Conservation (phyloP, 2,329 filamentous ascomycete genomes). For the Arthrinium phaeospermum region DNA sequence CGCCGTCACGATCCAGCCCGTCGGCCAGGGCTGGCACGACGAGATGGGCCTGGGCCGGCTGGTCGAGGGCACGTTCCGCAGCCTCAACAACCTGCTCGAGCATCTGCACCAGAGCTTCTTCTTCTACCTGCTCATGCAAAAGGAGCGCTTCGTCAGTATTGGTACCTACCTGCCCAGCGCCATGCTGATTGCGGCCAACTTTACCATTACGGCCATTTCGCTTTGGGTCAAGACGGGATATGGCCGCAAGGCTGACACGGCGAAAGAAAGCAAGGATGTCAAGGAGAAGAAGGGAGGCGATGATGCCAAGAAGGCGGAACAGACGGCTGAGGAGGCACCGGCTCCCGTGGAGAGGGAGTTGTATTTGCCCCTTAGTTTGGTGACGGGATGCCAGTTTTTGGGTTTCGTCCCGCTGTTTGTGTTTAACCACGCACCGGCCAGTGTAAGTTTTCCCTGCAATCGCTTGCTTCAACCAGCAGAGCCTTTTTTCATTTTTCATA, state of each 20-base stretch:
- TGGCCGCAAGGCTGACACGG: slow-evolving; percentile 36
- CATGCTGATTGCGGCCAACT: slow-evolving; percentile 95
- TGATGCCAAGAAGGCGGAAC: slow-evolving; percentile 17
- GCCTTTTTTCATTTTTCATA: background rate
- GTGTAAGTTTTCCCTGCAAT: slow-evolving; percentile 54
- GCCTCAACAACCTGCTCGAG: slow-evolving; percentile 94
- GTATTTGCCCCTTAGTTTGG: slow-evolving; percentile 74
- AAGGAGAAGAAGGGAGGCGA: slow-evolving; percentile 33
- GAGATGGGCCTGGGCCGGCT: slow-evolving; percentile 94
- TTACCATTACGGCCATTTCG: slow-evolving; percentile 92
- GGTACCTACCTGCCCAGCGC: slow-evolving; percentile 96
- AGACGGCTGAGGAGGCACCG: slow-evolving; percentile 22
- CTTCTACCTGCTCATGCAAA: slow-evolving; percentile 94
- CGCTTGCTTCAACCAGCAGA: background rate
- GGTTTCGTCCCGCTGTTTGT: slow-evolving; percentile 82
- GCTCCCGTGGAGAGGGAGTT: slow-evolving; percentile 65
- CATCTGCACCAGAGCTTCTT: slow-evolving; percentile 99
- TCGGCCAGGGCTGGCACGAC: slow-evolving; percentile 93
- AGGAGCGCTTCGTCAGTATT: slow-evolving; percentile 94
- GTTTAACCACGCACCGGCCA: slow-evolving; percentile 76
- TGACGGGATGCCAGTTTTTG: slow-evolving; percentile 75
- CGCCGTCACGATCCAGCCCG: slow-evolving; percentile 89
- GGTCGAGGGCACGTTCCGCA: slow-evolving; percentile 88
- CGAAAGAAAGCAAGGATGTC: slow-evolving; percentile 26
- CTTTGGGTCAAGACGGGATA: slow-evolving; percentile 91